Evolutionary conservation across 2,329 filamentous ascomycete genomes (phyloP), one percentile per base, ranked within the genome.

Genomic region (Fusarium mexicanum): DNA sequence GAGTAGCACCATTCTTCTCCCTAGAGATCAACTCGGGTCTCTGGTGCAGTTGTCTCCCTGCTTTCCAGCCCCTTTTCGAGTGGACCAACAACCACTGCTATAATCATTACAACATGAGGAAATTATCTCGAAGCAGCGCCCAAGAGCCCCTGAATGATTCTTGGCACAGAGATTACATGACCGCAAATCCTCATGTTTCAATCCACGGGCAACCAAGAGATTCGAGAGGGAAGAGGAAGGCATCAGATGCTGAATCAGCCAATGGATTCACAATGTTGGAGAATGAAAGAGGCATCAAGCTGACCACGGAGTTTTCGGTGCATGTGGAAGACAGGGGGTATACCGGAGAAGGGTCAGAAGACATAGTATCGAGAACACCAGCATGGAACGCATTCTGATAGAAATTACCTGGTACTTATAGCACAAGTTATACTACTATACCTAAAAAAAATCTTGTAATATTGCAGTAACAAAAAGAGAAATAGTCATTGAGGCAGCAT

Each of bases 21-120:
- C 74, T 85, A 10, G 84, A 86, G 70, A 78, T 80, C 48, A 84
- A 86, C 66, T 76, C 83, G 48, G 84, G 83, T n/a, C 76, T 86
- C 37, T 86, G 84, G 83, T 82, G 83, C 51, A 78, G 79, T 18
- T 85, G 83, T 67, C 82, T 85, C 44, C 83, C 83, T 8, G 79
- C 83, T 5, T 70, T 85, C 17, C 83, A 85, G 44, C 82, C 83
- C 6, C 64, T 85, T 22, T 65, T 84, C 12, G 81, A 83, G 48
- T 20, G 61, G 41, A 47, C 67, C 60, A 61, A 69, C 33, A 57
- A 67, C 10, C 65, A 62, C 26, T 71, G 54, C 37, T 61, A 58
- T 29, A 26, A 63, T 67, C 50, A 68, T 18, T 72, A 73, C 60
- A 75, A 38, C 10, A 71, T 74, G 38, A 71, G 69, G 43, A 78